Evolutionary conservation across 2,329 filamentous ascomycete species (phyloP), one percentile per base, ranked within the genome.

Genomic region (Sporothrix variecibatus): DNA sequence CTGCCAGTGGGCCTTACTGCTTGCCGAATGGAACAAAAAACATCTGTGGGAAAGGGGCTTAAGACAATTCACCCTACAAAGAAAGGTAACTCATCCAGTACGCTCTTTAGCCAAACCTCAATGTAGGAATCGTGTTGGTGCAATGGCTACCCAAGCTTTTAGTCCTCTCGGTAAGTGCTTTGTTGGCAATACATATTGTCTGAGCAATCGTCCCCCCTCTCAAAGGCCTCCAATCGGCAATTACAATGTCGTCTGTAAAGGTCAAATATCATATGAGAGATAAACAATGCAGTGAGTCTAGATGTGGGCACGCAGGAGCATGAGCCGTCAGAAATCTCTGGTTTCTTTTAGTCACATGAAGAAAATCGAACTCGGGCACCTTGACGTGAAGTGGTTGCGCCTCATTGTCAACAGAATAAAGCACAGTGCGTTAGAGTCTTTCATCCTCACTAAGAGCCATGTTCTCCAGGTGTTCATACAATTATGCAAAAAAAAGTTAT

Each of bases 141-240:
- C 56, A 49, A 34, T 71, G 43, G 72, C 72, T 58, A 72, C 74
- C 74, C 75, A 74, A 64, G 28, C n/a, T 62, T 58, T 34, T 11
- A 17, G 23, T 20, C 12, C 11, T 20, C 20, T 49, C 28, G 74
- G 56, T 34, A 75, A 56, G n/a, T 72, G 72, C 70, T 74, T 68
- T 69, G 72, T 28, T 74, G 75, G 64, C 72, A 75, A 40, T 28
- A 43, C 43, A 38, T 58, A 46, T 28, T 49, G 64, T 67, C 23
- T 67, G 23, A 28, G 12, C 26, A n/a, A n/a, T 28, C 43, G n/a
- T 28, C 38, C 23, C 7, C 26, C 40, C 46, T 20, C 49, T 3
- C 31, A 28, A 62, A 17, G 4, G 28, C 51, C 28, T 72, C 60
- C 40, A 72, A 65, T 65, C 71, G 58, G 71, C 60, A 51, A 38